These are phyloP conservation scores for Turnera subulata DNA, from an alignment of 345 rosid genomes.

Conservation along the genomic window DNA sequence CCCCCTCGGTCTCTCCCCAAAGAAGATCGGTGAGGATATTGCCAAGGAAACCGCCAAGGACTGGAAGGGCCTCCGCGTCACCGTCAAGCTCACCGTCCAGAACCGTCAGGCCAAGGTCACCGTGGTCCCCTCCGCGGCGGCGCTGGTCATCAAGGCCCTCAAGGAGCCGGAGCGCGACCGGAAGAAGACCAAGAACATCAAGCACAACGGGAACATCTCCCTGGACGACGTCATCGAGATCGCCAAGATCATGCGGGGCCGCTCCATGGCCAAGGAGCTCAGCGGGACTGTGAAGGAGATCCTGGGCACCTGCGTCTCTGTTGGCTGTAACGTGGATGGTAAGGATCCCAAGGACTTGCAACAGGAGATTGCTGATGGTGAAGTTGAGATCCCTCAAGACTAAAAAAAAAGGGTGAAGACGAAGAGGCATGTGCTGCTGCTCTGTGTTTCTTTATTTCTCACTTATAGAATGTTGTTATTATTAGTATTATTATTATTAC, in stretches of 20 bases:
- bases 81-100: slow-evolving; percentile 18
- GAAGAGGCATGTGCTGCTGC: too few relatives aligned
- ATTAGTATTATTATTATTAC: too few relatives aligned
- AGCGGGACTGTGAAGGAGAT: slow-evolving; percentile 14
- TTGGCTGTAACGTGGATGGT: slow-evolving; percentile 19
- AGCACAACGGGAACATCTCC: slow-evolving; percentile 10
- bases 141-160: slow-evolving; percentile 15
- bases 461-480: too few relatives aligned
- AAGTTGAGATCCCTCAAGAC: slow-evolving; percentile 16
- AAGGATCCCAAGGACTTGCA: slow-evolving; percentile 18
- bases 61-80: slow-evolving; percentile 17
- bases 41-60: slow-evolving; percentile 22
- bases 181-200: slow-evolving; percentile 19
- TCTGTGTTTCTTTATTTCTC: too few relatives aligned
- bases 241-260: slow-evolving; percentile 8
- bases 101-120: slow-evolving; percentile 22
- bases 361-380: slow-evolving; percentile 20
- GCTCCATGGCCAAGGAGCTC: slow-evolving; percentile 19
- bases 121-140: slow-evolving; percentile 14
- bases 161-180: slow-evolving; percentile 18
- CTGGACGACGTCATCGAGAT: slow-evolving; percentile 18
- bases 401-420: neutral
- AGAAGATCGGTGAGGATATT: slow-evolving; percentile 19
- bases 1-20: slow-evolving; percentile 13
- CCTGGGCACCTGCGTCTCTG: slow-evolving; percentile 17